A percentile compares a stretch with the other conserved stretches of the same genome.
Conservation (phyloP, 768 basidiomycete genomes). For the Boletus speciosus region DNA sequence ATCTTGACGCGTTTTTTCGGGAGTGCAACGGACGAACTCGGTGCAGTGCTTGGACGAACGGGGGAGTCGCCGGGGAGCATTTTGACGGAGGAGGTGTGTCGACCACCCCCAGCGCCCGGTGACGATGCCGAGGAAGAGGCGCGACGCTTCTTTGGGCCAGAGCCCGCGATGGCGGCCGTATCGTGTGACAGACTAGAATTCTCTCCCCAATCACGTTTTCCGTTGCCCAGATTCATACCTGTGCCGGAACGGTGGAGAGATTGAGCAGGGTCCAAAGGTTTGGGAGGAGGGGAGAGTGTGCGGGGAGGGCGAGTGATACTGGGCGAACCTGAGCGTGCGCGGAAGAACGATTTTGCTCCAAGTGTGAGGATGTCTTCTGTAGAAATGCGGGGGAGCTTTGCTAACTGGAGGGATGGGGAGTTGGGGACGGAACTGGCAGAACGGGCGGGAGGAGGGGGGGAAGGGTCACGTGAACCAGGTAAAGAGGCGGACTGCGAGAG, state of each 20-base stretch:
- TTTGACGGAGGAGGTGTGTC: constrained; percentile 19
- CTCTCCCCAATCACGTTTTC: constrained; percentile 5
- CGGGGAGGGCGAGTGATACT: not conserved
- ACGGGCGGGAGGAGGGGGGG: constrained; percentile 11
- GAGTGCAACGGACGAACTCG: not conserved
- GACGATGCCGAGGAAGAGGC: constrained; percentile 20
- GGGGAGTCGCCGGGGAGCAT: not conserved
- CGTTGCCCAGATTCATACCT: not conserved
- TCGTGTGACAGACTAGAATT: not conserved
- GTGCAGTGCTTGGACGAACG: constrained; percentile 10
- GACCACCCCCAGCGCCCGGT: constrained; percentile 30
- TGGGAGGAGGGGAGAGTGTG: constrained; percentile 17
- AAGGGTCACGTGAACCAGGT: constrained; percentile 10
- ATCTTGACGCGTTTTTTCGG: constrained; percentile 48
- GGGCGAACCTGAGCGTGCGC: constrained; percentile 20
- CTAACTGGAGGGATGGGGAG: constrained; percentile 9
- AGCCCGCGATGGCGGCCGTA: not conserved
- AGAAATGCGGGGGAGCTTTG: constrained; percentile 18
- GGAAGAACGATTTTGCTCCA: constrained; percentile 30
- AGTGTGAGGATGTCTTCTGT: constrained; percentile 32
- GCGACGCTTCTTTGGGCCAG: constrained; percentile 16
- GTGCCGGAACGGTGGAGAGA: constrained; percentile 14
- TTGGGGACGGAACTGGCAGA: constrained; percentile 13
- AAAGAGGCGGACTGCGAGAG: constrained; percentile 10
- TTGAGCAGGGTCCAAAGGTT: not conserved